Evolutionary conservation across 176 grass and related monocot genomes (phyloP), one percentile per base, ranked within the genome.

Genomic region (Lolium multiflorum): DNA sequence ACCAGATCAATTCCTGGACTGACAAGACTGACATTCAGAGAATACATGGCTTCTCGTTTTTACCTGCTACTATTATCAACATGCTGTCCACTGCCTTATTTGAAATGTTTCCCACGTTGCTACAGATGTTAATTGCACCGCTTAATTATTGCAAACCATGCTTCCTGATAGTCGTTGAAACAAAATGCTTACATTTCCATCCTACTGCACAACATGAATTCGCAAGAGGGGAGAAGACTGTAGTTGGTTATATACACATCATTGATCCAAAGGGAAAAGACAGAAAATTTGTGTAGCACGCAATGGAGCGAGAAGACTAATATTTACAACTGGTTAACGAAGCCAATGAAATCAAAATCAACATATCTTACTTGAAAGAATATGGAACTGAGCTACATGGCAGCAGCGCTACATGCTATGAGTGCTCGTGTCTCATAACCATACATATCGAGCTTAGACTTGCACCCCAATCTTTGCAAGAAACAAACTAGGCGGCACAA

Each of bases 191-290:
- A 18, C 17, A 68, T 10, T 68, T 39, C 7, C 6, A 63, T 4
- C 58, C 52, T 41, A 52, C 26, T 9, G 47, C 18, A 54, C 15
- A 1, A 54, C 39, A 37, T 6, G 6, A 49, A 16, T 39, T 43
- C 39, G 17, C 20, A 35, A 39, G 17, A 6, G 14, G 43, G 24
- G 15, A 5, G 4, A 78, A 60, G 21, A 17, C 0, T 6, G 21
- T 37, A 11, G 58, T 78, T 17, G 20, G 49, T 41, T 77, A 89
- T 81, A 86, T 90, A 90, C 79, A 90, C 65, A 21, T 44, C 37
- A 66, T 25, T 14, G 14, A 57, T 71, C 46, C 17, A 68, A n/a
- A 37, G 3, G 3, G 22, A 16, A 18, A 76, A 49, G 38, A 12
- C 11, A 63, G 8, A 14, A 14, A 49, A 31, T 59, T 10, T 9